A percentile compares a stretch with the other conserved stretches of the same genome.
Conservation (phyloP, 1,284 basidiomycete genomes). For the Ustilago vetiveriae region DNA sequence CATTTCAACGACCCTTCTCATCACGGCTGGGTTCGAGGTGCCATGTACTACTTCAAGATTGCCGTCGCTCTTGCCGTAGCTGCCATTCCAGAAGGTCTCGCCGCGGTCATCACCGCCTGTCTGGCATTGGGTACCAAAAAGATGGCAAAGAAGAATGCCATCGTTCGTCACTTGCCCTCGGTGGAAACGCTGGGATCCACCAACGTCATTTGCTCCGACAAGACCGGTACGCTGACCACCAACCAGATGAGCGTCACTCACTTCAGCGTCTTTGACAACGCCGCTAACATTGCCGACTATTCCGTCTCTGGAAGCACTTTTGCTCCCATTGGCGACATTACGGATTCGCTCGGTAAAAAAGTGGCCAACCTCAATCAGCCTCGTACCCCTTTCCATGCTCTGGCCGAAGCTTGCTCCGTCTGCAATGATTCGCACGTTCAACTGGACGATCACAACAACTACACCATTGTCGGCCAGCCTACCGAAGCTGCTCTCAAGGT, state of each 20-base stretch:
- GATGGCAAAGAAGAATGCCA: slow-evolving; percentile 67
- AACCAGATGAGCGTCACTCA: slow-evolving; percentile 66
- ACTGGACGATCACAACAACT: slow-evolving; percentile 75
- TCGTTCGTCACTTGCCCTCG: slow-evolving; percentile 64
- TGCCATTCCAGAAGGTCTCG: slow-evolving; percentile 66
- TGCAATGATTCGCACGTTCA: slow-evolving; percentile 64
- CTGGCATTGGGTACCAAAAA: slow-evolving; percentile 66
- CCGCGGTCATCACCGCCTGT: slow-evolving; percentile 66
- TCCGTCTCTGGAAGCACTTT: slow-evolving; percentile 62
- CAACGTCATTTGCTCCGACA: slow-evolving; percentile 67
- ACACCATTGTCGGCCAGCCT: slow-evolving; percentile 90
- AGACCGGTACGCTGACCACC: slow-evolving; percentile 66
- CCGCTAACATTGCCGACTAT: slow-evolving; percentile 42
- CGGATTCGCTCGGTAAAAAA: slow-evolving; percentile 38
- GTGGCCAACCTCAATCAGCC: slow-evolving; percentile 46
- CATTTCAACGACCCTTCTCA: slow-evolving; percentile 66
- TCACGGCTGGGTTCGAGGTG: slow-evolving; percentile 63
- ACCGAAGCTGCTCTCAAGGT: slow-evolving; percentile 73
- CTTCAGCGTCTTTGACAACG: slow-evolving; percentile 39
- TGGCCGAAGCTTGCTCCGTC: slow-evolving; percentile 61
- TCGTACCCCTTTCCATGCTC: slow-evolving; percentile 58
- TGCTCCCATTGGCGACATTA: slow-evolving; percentile 55
- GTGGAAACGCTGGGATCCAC: slow-evolving; percentile 66
- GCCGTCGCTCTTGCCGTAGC: slow-evolving; percentile 66
- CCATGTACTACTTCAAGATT: slow-evolving; percentile 67